These are phyloP conservation scores for Gliomastix tumulicola DNA, from an alignment of 2,329 filamentous ascomycete species.

Conservation along the genomic window DNA sequence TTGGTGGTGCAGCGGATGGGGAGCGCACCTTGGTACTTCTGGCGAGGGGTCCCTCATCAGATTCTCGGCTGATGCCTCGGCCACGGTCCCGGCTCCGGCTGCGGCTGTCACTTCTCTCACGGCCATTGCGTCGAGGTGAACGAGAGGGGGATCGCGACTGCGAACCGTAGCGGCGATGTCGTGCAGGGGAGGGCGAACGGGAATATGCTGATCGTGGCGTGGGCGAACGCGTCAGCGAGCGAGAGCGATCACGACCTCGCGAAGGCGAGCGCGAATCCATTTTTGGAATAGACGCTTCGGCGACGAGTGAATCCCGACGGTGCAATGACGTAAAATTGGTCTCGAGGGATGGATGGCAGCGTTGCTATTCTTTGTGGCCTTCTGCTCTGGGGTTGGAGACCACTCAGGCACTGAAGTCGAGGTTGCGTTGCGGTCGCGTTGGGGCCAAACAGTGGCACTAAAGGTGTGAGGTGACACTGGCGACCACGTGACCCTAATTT, in stretches of 20 bases:
- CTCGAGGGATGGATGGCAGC: no score
- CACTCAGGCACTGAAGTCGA: no score
- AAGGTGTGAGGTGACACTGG: no score
- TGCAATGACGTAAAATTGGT: no score
- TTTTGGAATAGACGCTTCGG: no score
- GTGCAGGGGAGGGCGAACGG: constrained; percentile 19
- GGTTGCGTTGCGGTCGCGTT: no score
- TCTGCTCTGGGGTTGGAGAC: no score
- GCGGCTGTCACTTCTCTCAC: constrained; percentile 16
- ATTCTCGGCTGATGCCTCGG: constrained; percentile 24
- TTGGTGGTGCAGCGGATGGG: constrained; percentile 43
- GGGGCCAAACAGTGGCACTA: no score
- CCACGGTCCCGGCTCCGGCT: constrained; percentile 24
- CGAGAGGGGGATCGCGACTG: constrained; percentile 17
- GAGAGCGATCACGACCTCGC: constrained; percentile 3
- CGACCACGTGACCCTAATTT: no score
- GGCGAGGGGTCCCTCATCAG: constrained; percentile 26
- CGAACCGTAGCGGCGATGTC: constrained; percentile 22
- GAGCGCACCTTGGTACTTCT: constrained; percentile 49
- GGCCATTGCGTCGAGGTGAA: constrained; percentile 22
- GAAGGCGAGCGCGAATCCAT: constrained; percentile 3
- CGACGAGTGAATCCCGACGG: no score
- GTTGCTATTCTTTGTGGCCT: no score
- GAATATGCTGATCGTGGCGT: constrained; percentile 24
- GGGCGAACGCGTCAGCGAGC: constrained; percentile 24